Conservation (phyloP, 768 basidiomycete genomes). For the Lyophyllum atratum region DNA sequence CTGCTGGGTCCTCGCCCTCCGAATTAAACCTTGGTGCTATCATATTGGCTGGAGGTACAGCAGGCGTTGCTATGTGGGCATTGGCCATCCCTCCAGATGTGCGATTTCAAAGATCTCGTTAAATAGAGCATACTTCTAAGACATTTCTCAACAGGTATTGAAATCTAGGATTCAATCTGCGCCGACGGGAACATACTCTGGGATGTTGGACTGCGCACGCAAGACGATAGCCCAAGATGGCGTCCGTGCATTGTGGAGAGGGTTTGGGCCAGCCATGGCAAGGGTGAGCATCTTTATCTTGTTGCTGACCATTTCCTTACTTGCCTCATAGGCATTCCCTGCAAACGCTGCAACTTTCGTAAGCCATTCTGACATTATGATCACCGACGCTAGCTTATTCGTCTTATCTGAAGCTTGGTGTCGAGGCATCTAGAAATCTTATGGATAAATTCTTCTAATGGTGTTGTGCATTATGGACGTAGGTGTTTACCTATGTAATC, state of each 20-base stretch:
- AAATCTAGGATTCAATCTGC: conserved; percentile 97
- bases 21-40: conserved; percentile 85
- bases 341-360: conserved; percentile 96
- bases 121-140: not conserved
- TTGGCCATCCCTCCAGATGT: conserved; percentile 97
- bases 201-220: conserved; percentile 87
- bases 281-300: conserved; percentile 49
- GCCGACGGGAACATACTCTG: conserved; percentile 95
- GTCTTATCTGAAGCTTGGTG: conserved; percentile 67
- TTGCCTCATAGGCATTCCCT: conserved; percentile 77
- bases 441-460: conserved; percentile 67
- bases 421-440: conserved; percentile 84
- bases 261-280: conserved; percentile 97
- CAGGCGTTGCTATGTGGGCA: conserved; percentile 98
- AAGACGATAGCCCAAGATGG: conserved; percentile 94
- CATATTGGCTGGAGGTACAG: conserved; percentile 89
- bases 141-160: conserved; percentile 66
- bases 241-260: conserved; percentile 88
- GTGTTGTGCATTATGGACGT: not conserved
- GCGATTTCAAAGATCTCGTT: conserved; percentile 29
- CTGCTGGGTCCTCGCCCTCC: conserved; percentile 74
- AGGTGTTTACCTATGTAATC: no score
- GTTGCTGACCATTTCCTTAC: not conserved
- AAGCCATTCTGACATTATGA: conserved; percentile 33
- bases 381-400: conserved; percentile 5